phyloP scores from a whole-genome alignment of 2,329 filamentous ascomycete genomes.

The Pseudogymnoascus sp. region DNA sequence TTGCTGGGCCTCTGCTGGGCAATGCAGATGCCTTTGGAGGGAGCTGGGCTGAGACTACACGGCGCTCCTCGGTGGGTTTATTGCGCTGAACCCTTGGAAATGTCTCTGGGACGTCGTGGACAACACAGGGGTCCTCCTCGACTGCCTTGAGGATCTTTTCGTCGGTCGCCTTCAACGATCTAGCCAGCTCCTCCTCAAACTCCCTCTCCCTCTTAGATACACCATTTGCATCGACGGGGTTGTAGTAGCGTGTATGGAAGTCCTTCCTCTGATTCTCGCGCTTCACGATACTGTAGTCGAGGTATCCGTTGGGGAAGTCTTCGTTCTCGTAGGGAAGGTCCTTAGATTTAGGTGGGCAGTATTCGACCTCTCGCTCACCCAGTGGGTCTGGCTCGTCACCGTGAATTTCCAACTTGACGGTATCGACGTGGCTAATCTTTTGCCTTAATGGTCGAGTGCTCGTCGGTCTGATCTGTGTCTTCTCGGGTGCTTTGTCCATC shows the following conservation, averaged over 20 bases:
- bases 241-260: slow-evolving; percentile 53
- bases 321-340: slow-evolving; percentile 63
- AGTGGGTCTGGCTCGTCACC: slow-evolving; percentile 41
- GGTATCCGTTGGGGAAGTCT: slow-evolving; percentile 49
- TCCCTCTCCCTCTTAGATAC: slow-evolving; percentile 54
- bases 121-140: slow-evolving; percentile 53
- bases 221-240: slow-evolving; percentile 60
- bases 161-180: slow-evolving; percentile 47
- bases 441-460: slow-evolving; percentile 52
- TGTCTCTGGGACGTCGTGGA: slow-evolving; percentile 46
- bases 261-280: slow-evolving; percentile 52
- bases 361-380: slow-evolving; percentile 73
- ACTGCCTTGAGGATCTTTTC: slow-evolving; percentile 60
- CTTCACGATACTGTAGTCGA: slow-evolving; percentile 51
- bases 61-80: slow-evolving; percentile 5
- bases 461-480: slow-evolving; percentile 52
- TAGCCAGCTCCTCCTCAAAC: slow-evolving; percentile 40
- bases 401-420: slow-evolving; percentile 57
- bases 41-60: not conserved
- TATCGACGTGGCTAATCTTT: slow-evolving; percentile 42
- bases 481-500: slow-evolving; percentile 51
- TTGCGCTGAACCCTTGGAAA: slow-evolving; percentile 27
- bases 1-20: slow-evolving; percentile 36
- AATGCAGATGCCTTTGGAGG: slow-evolving; percentile 18
- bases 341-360: slow-evolving; percentile 68